Base-by-base conservation (phyloP, 805 yeast genomes). In the Sugiyamaella qingdaonensis region DNA sequence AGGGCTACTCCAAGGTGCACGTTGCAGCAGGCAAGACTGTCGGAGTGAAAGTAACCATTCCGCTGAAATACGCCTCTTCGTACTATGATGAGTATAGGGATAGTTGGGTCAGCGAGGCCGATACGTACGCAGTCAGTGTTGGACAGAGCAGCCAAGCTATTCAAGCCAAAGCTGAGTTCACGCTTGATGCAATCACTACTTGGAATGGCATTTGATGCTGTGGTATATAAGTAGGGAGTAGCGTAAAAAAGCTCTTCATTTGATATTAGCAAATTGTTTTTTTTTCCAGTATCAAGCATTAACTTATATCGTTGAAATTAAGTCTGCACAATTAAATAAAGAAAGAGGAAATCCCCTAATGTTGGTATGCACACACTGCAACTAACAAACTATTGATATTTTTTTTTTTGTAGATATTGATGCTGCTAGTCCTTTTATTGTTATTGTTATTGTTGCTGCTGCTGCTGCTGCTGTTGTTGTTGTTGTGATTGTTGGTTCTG, bases 21-120 rank as follows among this genome's bases (percentile, higher is more conserved):
- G 60, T 82, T 54, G 60, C 66, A 46, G 69, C 82, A 2, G 81
- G 81, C 8, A 77, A 75, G 57, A 52, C 71, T 9, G 66, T 67
- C 51, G 61, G 65, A 0, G 79, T 75, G 16, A 54, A 59, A 0
- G 58, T 81, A 32, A 58, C 57, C n/a, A 57, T 78, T 27, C 71
- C 75, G 0, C 52, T 77, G 52, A 77, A 77, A 59, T 80, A 80
- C 56, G 78, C 80, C 24, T 71, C 78, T 10, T 80, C 85, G 0
- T 81, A 68, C 69, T 83, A 76, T 68, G 79, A 82, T 55, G 79
- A 71, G 49, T 73, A 72, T 58, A 67, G 68, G 50, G 64, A 72
- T 58, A 64, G 74, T 57, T 82, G 86, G 86, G 68, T 73, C 50
- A 66, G 73, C 16, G 81, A 78, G 62, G 69, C 69, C 51, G 87